Percentiles rank a stretch among this genome's conserved stretches.
Conservation (phyloP, 164 flowering plant genomes). For the Houttuynia cordata region DNA sequence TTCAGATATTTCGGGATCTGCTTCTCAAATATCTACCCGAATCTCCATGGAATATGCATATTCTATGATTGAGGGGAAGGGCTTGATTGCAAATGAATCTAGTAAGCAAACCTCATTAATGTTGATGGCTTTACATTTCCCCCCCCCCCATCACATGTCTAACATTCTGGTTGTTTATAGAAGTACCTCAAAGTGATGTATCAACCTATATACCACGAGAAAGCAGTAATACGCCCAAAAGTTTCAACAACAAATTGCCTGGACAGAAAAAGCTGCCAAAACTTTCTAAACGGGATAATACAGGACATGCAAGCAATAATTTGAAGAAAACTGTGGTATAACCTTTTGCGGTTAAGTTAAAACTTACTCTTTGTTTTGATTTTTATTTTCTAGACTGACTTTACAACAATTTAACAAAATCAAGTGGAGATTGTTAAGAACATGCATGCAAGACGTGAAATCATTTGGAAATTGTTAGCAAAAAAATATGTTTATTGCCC, state of each 20-base stretch:
- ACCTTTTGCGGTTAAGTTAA: not conserved
- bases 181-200: constrained; percentile 17
- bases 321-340: constrained; percentile 44
- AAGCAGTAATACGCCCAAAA: constrained; percentile 16
- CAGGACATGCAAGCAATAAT: constrained; percentile 14
- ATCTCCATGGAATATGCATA: constrained; percentile 23
- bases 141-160: constrained; percentile 1
- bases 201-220: constrained; percentile 14
- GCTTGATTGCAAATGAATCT: constrained; percentile 20
- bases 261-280: constrained; percentile 42
- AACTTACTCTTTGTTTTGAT: not conserved
- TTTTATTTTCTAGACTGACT: too few species aligned
- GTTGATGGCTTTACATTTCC: not conserved
- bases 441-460: too few species aligned
- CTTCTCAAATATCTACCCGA: constrained; percentile 25
- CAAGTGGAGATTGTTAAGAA: not conserved
- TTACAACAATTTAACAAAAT: not conserved
- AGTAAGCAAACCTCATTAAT: constrained; percentile 21
- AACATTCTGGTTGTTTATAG: constrained; percentile 13
- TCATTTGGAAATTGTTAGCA: constrained; percentile 3
- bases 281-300: constrained; percentile 18
- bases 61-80: constrained; percentile 23
- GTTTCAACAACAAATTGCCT: constrained; percentile 27
- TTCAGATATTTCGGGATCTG: constrained; percentile 13
- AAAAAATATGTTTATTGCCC: constrained; percentile 1